Percentiles rank a stretch among this genome's conserved stretches.
These are phyloP conservation scores for Radiomyces spectabilis DNA, from an alignment of 192 early-diverging fungal genomes.

Conservation along the genomic window DNA sequence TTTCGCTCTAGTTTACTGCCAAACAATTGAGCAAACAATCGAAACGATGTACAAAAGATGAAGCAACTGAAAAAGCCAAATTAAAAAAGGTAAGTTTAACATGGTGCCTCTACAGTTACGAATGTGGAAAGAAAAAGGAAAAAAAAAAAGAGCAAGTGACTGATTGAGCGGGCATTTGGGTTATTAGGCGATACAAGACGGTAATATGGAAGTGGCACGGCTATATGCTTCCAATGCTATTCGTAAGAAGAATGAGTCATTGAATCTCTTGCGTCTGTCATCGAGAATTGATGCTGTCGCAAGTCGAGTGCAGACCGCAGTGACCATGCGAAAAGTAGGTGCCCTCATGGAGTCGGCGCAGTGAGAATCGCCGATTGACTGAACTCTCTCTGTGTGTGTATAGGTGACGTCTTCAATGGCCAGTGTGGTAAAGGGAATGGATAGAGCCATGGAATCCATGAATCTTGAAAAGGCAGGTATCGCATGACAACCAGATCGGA, in stretches of 20 bases:
- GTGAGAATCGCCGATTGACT: too few species aligned
- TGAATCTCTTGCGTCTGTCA: slow-evolving; percentile 81
- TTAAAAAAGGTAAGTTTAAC: slow-evolving; percentile 70
- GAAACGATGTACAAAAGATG: slow-evolving; percentile 83
- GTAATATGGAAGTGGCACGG: slow-evolving; percentile 87
- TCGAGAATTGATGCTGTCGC: slow-evolving; percentile 92
- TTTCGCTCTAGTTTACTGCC: slow-evolving; percentile 69
- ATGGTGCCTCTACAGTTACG: background rate
- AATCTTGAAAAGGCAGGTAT: slow-evolving; percentile 84
- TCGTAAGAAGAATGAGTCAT: slow-evolving; percentile 90
- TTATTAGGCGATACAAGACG: slow-evolving; percentile 80
- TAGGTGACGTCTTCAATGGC: slow-evolving; percentile 78
- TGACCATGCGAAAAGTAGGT: slow-evolving; percentile 75
- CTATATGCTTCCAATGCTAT: slow-evolving; percentile 95
- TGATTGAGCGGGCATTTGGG: background rate
- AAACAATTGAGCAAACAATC: slow-evolving; percentile 83
- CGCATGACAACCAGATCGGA: background rate
- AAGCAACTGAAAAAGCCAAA: slow-evolving; percentile 68
- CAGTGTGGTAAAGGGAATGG: slow-evolving; percentile 88
- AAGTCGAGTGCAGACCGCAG: slow-evolving; percentile 85
- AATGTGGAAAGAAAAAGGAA: too few species aligned
- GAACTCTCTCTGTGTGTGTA: background rate
- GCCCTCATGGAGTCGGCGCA: background rate
- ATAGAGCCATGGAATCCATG: slow-evolving; percentile 90
- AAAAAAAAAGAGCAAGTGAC: too few species aligned